Conservation (phyloP, 2,329 filamentous ascomycete genomes). For the Davidsoniella neocaledoniae region DNA sequence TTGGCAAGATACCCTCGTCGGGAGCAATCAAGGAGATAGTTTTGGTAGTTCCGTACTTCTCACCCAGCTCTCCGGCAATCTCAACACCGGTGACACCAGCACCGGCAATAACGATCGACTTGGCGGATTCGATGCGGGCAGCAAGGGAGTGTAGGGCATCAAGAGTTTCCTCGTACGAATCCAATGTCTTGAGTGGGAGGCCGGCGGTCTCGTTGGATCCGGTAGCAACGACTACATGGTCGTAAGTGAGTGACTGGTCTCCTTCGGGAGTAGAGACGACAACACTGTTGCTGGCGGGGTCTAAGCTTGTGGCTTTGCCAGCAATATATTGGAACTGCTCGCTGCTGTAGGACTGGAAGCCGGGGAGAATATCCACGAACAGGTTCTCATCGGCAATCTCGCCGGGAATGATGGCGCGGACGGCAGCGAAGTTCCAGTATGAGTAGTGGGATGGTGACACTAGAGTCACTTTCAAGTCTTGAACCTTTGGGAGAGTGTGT, state of each 20-base stretch:
- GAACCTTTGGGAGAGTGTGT: slow-evolving; percentile 23
- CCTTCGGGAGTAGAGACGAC: slow-evolving; percentile 23
- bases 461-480: slow-evolving; percentile 28
- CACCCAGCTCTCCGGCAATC: slow-evolving; percentile 22
- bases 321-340: slow-evolving; percentile 34
- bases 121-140: slow-evolving; percentile 21
- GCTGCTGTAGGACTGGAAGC: slow-evolving; percentile 30
- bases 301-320: slow-evolving; percentile 29
- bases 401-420: slow-evolving; percentile 31
- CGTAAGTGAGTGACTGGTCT: slow-evolving; percentile 24
- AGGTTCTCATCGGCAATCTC: slow-evolving; percentile 26
- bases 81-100: slow-evolving; percentile 25
- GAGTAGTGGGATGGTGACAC: slow-evolving; percentile 31
- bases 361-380: slow-evolving; percentile 21
- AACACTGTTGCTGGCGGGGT: slow-evolving; percentile 26
- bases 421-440: slow-evolving; percentile 31
- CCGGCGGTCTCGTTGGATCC: slow-evolving; percentile 7
- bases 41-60: slow-evolving; percentile 18
- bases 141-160: slow-evolving; percentile 22
- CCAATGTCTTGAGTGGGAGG: slow-evolving; percentile 33
- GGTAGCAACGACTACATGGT: slow-evolving; percentile 36
- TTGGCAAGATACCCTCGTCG: slow-evolving; percentile 12
- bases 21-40: slow-evolving; percentile 16
- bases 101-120: slow-evolving; percentile 23
- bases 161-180: slow-evolving; percentile 26